Evolutionary conservation across 2,329 filamentous ascomycete species (phyloP).

Genomic region (Colletotrichum cordylinicola): DNA sequence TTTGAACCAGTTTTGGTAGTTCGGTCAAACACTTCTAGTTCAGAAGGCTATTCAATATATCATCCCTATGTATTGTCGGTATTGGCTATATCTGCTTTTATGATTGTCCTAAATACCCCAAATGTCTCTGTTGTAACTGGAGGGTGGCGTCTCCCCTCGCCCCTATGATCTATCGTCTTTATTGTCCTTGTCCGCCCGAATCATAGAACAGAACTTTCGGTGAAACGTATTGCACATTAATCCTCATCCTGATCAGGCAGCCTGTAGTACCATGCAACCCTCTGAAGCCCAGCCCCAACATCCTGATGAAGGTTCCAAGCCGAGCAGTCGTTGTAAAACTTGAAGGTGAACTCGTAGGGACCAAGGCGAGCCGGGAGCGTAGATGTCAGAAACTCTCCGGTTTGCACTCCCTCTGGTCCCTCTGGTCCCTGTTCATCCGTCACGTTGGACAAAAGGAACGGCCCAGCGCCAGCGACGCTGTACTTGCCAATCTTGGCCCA

Average conservation of each 20-base stretch:
- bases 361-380: neutral
- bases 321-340: neutral
- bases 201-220: too few relatives aligned
- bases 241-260: neutral
- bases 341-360: neutral
- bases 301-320: neutral
- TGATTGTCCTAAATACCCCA: too few relatives aligned
- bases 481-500: slow-evolving; percentile 5
- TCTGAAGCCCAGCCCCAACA: neutral
- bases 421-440: neutral
- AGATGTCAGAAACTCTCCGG: neutral
- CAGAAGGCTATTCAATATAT: fast-evolving
- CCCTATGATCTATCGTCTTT: too few relatives aligned
- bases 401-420: neutral
- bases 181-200: too few relatives aligned
- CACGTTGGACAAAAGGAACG: neutral
- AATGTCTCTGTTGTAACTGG: too few relatives aligned
- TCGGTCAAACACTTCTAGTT: too few relatives aligned
- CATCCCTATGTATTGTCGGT: too few relatives aligned
- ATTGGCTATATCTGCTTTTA: too few relatives aligned
- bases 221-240: neutral
- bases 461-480: neutral
- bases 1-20: too few relatives aligned
- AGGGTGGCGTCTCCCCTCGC: fast-evolving
- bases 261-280: slow-evolving; percentile 1